Percentiles rank a stretch among this genome's conserved stretches.
These are phyloP conservation scores for Choiromyces venosus DNA, from an alignment of 495 filamentous ascomycete species.

Conservation along the genomic window DNA sequence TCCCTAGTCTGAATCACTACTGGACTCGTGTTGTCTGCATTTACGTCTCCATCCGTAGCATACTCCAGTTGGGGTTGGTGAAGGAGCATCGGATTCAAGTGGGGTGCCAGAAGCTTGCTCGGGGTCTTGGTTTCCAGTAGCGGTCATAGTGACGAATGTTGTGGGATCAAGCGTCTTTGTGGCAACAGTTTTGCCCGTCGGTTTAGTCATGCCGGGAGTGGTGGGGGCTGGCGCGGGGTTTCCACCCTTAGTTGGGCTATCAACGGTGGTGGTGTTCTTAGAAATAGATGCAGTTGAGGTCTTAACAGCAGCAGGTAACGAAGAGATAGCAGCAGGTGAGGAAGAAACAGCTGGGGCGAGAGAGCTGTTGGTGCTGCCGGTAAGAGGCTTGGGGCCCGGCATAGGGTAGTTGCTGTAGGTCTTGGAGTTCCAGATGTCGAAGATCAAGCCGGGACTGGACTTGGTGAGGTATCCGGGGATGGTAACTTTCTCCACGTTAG, in stretches of 20 bases:
- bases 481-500: slow-evolving; percentile 45
- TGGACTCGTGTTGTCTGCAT: background rate
- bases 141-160: background rate
- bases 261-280: background rate
- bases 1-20: background rate
- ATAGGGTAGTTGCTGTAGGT: slow-evolving; percentile 21
- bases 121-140: background rate
- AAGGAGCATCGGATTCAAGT: background rate
- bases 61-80: background rate
- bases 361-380: background rate
- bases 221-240: background rate
- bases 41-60: background rate
- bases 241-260: background rate
- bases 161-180: background rate
- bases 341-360: background rate
- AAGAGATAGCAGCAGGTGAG: background rate
- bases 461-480: slow-evolving; percentile 61
- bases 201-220: background rate
- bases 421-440: slow-evolving; percentile 52
- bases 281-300: background rate
- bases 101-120: background rate
- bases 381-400: slow-evolving; percentile 16
- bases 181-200: background rate
- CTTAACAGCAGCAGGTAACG: background rate
- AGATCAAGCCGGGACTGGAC: slow-evolving; percentile 51